Conservation (phyloP, 2,329 filamentous ascomycete genomes). For the Zymoseptoria ardabiliae region DNA sequence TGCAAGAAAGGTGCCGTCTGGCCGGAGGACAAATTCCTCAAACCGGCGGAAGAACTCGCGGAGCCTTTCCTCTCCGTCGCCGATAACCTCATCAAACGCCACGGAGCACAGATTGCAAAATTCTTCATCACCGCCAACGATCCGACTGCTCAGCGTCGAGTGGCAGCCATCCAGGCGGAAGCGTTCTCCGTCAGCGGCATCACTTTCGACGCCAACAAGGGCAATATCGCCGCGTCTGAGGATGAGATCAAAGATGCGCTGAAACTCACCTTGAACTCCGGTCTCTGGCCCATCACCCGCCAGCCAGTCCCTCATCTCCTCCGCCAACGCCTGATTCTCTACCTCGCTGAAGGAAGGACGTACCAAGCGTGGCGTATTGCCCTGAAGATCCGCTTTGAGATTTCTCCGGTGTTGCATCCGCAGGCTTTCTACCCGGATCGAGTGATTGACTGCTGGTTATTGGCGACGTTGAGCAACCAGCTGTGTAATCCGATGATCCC, state of each 20-base stretch:
- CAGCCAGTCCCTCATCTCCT: slow-evolving; percentile 51
- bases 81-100: slow-evolving; percentile 16
- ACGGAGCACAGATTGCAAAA: slow-evolving; percentile 14
- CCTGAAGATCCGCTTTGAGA: slow-evolving; percentile 43
- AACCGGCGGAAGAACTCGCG: slow-evolving; percentile 25
- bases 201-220: slow-evolving; percentile 21
- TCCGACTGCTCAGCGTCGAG: slow-evolving; percentile 13
- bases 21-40: slow-evolving; percentile 37
- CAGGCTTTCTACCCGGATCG: slow-evolving; percentile 47
- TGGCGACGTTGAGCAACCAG: slow-evolving; percentile 19
- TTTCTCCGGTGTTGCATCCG: slow-evolving; percentile 47
- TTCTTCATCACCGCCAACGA: slow-evolving; percentile 15
- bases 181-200: slow-evolving; percentile 21
- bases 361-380: slow-evolving; percentile 45
- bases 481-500: slow-evolving; percentile 17
- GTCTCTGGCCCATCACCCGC: slow-evolving; percentile 41
- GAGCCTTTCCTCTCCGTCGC: slow-evolving; percentile 14
- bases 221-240: slow-evolving; percentile 14
- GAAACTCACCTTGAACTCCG: slow-evolving; percentile 27
- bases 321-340: slow-evolving; percentile 45
- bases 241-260: slow-evolving; percentile 23
- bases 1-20: slow-evolving; percentile 36
- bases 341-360: slow-evolving; percentile 39
- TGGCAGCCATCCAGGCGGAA: slow-evolving; percentile 22
- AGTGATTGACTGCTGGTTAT: slow-evolving; percentile 40